Evolutionary conservation across 2,329 filamentous ascomycete species (phyloP).

Genomic region (Ophiocordyceps polyrhachis-furcata): DNA sequence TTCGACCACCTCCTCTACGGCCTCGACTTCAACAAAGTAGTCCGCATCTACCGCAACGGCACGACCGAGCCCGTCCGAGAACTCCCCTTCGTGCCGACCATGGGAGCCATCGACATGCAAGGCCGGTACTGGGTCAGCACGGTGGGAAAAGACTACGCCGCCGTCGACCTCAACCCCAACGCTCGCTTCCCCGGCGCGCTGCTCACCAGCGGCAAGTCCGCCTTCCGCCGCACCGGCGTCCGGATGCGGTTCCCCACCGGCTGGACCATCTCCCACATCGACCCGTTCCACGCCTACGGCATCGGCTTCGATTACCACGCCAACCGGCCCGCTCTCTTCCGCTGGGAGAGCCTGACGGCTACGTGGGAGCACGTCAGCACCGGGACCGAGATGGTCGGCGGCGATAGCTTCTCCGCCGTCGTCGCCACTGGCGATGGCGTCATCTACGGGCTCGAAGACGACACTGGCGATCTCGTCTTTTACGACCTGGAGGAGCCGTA

Average conservation of each 20-base stretch:
- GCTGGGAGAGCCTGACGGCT: neutral
- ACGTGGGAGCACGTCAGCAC: neutral
- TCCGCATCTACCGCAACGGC: constrained; percentile 1
- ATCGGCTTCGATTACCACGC: neutral
- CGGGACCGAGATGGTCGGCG: neutral
- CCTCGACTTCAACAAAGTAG: neutral
- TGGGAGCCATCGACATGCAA: constrained; percentile 1
- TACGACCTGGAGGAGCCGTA: neutral
- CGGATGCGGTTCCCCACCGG: neutral
- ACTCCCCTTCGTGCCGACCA: neutral
- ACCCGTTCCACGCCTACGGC: neutral
- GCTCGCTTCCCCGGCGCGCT: neutral
- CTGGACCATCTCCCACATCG: constrained; percentile 1
- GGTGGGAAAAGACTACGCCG: neutral
- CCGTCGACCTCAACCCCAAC: constrained; percentile 1
- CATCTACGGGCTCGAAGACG: constrained; percentile 1
- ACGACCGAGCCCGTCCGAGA: neutral
- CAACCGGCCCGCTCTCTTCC: neutral
- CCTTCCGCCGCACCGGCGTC: neutral
- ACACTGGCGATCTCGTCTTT: neutral
- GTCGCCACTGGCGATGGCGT: constrained; percentile 2
- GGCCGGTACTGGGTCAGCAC: constrained; percentile 1
- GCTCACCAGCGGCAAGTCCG: neutral
- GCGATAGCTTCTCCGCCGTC: constrained; percentile 1
- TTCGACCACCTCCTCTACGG: constrained; percentile 2